phyloP scores from a whole-genome alignment of 257 asterid genomes.

The Lithospermum erythrorhizon region DNA sequence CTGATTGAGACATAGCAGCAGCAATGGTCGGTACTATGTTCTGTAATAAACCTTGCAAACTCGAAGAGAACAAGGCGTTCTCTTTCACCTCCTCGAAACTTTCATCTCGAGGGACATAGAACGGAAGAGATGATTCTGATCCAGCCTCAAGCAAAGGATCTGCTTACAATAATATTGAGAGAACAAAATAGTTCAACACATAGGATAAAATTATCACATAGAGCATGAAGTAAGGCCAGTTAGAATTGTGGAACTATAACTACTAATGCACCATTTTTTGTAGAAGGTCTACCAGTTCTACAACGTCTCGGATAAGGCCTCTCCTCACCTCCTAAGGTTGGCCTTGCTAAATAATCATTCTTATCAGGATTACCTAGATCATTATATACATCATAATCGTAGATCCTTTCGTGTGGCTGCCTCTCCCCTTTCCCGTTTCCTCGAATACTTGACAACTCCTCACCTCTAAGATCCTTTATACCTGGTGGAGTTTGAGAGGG shows the following conservation, averaged over 20 bases:
- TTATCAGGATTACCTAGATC: constrained; percentile 84
- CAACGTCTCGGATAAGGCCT: constrained; percentile 88
- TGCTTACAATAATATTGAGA: too few species aligned
- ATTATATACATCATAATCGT: constrained; percentile 71
- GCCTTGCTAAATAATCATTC: constrained; percentile 43
- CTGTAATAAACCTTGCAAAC: constrained; percentile 65
- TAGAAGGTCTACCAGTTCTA: constrained; percentile 66
- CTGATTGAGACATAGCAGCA: constrained; percentile 51
- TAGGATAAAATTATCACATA: too few species aligned
- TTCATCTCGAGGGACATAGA: constrained; percentile 83
- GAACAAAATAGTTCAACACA: too few species aligned
- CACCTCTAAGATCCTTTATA: constrained; percentile 53
- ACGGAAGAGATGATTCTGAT: constrained; percentile 41
- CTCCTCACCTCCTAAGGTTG: constrained; percentile 38
- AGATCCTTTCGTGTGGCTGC: constrained; percentile 57
- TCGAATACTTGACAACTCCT: constrained; percentile 52
- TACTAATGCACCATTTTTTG: constrained; percentile 33
- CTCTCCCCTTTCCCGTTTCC: constrained; percentile 64
- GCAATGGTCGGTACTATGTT: constrained; percentile 63
- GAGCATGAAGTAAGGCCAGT: too few species aligned
- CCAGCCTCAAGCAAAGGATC: too few species aligned
- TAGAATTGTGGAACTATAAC: too few species aligned
- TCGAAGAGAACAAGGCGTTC: constrained; percentile 56
- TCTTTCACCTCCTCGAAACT: constrained; percentile 77
- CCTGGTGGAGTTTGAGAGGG: constrained; percentile 90